Evolutionary conservation across 2,329 filamentous ascomycete genomes (phyloP).

Genomic region (Phaeosphaeriaceae sp.): DNA sequence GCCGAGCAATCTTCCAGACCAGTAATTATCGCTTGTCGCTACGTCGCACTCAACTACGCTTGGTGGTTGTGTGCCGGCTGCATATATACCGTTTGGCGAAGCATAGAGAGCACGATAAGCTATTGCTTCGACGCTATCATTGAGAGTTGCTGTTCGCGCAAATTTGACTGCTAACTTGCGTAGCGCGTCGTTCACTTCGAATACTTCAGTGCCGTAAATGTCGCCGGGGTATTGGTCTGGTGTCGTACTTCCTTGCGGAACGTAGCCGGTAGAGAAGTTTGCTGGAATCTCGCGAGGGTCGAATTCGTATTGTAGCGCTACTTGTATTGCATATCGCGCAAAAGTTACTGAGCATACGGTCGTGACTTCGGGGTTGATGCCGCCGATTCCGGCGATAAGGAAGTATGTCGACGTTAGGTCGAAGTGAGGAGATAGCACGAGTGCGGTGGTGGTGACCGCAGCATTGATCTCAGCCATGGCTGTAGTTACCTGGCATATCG

Average conservation of each 20-base stretch:
- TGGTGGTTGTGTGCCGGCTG: neutral
- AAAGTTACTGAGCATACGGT: neutral
- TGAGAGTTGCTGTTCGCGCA: neutral
- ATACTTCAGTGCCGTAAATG: neutral
- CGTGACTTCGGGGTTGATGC: constrained; percentile 1
- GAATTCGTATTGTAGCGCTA: neutral
- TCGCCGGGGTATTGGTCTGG: neutral
- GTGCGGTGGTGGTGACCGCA: neutral
- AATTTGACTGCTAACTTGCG: neutral
- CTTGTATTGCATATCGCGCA: neutral
- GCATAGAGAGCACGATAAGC: neutral
- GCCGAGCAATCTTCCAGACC: neutral
- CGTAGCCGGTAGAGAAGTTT: neutral
- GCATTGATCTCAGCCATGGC: neutral
- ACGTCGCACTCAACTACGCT: neutral
- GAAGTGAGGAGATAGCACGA: neutral
- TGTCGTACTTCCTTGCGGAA: neutral
- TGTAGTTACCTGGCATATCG: neutral
- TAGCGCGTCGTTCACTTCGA: neutral
- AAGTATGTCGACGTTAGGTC: neutral
- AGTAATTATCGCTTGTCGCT: neutral
- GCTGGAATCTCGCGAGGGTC: neutral
- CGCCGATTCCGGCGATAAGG: neutral
- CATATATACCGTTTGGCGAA: neutral
- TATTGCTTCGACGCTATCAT: neutral